Base-by-base conservation (phyloP, 2,329 filamentous ascomycete genomes). In the Raffaelea ambrosiae region DNA sequence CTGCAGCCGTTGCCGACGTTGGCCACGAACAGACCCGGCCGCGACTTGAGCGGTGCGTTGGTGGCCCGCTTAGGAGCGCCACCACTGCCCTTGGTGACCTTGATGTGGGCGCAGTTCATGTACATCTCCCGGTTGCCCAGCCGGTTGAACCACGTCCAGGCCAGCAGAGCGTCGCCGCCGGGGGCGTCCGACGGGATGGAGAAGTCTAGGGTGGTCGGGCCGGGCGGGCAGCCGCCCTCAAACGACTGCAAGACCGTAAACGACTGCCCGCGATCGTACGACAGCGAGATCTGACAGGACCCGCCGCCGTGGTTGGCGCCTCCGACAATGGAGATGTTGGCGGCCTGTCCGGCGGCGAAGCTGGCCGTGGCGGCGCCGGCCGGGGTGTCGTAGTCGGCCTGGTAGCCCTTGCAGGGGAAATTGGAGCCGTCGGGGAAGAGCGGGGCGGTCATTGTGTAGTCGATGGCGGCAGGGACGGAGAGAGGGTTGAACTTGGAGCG, bases 121-220 rank as follows among this genome's bases (percentile, higher is more conserved):
- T 93, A 93, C 77, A 86, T 86, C 63, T 91, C 86, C 43, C 86
- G 76, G 66, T 89, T 89, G 22, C 86, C 86, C 38, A 84, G 65
- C 54, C 80, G 70, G 70, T 88, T 88, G 68, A 86, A 83, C 83
- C 83, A 87, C 22, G 79, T 81, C 87, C 87, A 91, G 35, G 81
- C 79, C 44, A 90, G 76, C 40, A 90, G 63, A 49, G 79, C 83
- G n/a, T 48, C 40, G 64, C 65, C 70, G 51, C 65, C 59, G 29
- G 79, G 78, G 1, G 79, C 77, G 54, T 83, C 79, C 3, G 66
- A 63, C 9, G 86, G 86, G 29, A 90, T 66, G 29, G 70, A 77
- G 63, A 90, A 90, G 55, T 74, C 65, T 63, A 83, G 86, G 18
- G 71, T 68, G 13, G 67, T 65, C 47, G 63, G 63, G 18, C 57